Conservation (phyloP, 495 filamentous ascomycete species). For the Xylaria nigripes region DNA sequence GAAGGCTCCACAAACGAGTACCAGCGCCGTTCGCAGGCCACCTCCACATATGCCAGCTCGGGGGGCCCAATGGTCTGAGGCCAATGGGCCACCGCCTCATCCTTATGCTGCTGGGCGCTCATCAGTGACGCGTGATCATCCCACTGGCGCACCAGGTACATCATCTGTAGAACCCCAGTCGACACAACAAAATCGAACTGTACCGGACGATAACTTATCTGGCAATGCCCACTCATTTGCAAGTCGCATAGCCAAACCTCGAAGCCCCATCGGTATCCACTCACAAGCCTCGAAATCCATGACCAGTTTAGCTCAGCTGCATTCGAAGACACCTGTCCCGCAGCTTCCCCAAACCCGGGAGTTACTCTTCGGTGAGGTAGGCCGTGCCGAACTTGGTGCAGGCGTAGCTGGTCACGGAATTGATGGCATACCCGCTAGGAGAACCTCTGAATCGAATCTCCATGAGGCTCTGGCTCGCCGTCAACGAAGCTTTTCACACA, state of each 20-base stretch:
- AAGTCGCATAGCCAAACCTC: constrained; percentile 43
- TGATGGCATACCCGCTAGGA: constrained; percentile 28
- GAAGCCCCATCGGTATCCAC: constrained; percentile 29
- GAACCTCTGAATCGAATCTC: constrained; percentile 42
- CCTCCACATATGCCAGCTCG: constrained; percentile 26
- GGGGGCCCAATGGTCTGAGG: constrained; percentile 20
- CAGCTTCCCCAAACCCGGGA: constrained; percentile 19
- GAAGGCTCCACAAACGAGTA: constrained; percentile 20
- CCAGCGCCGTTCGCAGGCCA: constrained; percentile 25
- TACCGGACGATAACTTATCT: constrained; percentile 36
- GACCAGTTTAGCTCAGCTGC: constrained; percentile 31
- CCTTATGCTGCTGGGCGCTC: constrained; percentile 28
- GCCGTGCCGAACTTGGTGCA: constrained; percentile 33
- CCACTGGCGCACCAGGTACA: constrained; percentile 18
- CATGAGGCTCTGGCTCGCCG: constrained; percentile 26
- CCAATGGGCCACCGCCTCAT: constrained; percentile 28
- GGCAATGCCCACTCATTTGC: constrained; percentile 45
- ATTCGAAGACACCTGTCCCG: constrained; percentile 18
- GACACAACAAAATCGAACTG: constrained; percentile 34
- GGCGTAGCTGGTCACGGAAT: constrained; percentile 43
- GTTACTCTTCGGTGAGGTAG: constrained; percentile 47
- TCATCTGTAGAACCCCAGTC: constrained; percentile 21
- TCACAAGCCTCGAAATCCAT: constrained; percentile 39
- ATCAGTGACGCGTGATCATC: constrained; percentile 25
- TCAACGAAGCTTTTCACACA: constrained; percentile 37